Evolutionary conservation across 805 yeast species (phyloP).

Genomic region (Candida odintsovae): DNA sequence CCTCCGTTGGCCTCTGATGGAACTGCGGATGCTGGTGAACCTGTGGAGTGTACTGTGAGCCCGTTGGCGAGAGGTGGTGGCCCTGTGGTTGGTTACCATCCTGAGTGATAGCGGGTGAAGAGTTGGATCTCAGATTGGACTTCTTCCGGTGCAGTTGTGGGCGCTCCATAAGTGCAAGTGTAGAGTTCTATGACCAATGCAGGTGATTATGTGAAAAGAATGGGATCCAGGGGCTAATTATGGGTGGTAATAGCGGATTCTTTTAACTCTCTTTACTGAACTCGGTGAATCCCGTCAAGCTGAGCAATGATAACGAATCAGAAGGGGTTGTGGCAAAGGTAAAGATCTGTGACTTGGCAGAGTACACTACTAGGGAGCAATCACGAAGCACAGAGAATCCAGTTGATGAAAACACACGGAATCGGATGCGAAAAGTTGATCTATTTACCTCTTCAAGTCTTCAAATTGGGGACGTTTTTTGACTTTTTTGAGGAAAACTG

Average conservation of each 20-base stretch:
- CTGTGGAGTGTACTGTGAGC: not conserved
- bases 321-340: not conserved
- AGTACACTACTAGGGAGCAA: not conserved
- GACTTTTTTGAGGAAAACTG: not conserved
- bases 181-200: not conserved
- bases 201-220: not conserved
- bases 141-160: not conserved
- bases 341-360: not conserved
- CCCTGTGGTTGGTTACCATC: not conserved
- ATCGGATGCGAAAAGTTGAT: not conserved
- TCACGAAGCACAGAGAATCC: not conserved
- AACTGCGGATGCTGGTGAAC: slow-evolving; percentile 1
- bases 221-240: not conserved
- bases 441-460: not conserved
- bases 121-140: slow-evolving; percentile 1
- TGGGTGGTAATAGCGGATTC: not conserved
- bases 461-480: not conserved
- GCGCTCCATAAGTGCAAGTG: not conserved
- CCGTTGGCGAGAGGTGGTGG: not conserved
- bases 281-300: not conserved
- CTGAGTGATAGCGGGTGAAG: not conserved
- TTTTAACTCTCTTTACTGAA: not conserved
- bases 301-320: not conserved
- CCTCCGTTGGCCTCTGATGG: slow-evolving; percentile 3
- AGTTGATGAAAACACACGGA: not conserved